These are phyloP conservation scores for Sugiyamaella americana DNA, from an alignment of 805 yeast genomes.

Conservation along the genomic window DNA sequence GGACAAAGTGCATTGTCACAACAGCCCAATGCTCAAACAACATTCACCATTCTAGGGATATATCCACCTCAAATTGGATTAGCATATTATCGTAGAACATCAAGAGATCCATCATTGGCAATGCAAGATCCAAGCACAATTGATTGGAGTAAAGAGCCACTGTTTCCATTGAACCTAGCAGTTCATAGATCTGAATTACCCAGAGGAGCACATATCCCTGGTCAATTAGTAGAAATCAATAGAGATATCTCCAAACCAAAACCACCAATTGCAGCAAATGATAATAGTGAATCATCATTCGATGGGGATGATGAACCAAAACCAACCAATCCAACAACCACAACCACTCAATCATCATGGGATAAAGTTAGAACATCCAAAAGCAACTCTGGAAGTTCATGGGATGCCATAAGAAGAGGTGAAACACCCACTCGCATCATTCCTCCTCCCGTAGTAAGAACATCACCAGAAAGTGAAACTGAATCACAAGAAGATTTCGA, in stretches of 20 bases:
- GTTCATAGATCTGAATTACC: conserved; percentile 1
- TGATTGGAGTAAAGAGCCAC: conserved; percentile 18
- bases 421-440: background rate
- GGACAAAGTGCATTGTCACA: conserved; percentile 5
- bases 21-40: conserved; percentile 7
- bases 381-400: conserved; percentile 1
- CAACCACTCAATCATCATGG: conserved; percentile 11
- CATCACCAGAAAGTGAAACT: conserved; percentile 5
- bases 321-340: background rate
- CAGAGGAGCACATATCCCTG: background rate
- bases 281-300: background rate
- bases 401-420: background rate
- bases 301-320: background rate
- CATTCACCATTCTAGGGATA: conserved; percentile 9
- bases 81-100: conserved; percentile 17
- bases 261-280: background rate
- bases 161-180: conserved; percentile 19
- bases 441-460: conserved; percentile 3
- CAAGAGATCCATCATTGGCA: conserved; percentile 11
- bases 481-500: conserved; percentile 18
- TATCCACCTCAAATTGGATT: conserved; percentile 22
- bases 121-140: conserved; percentile 21
- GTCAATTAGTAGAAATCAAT: background rate
- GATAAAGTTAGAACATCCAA: conserved; percentile 15
- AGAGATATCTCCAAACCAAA: background rate